A percentile compares a stretch with the other conserved stretches of the same genome.
Conservation (phyloP, 495 filamentous ascomycete species). For the Penicillium daleae region DNA sequence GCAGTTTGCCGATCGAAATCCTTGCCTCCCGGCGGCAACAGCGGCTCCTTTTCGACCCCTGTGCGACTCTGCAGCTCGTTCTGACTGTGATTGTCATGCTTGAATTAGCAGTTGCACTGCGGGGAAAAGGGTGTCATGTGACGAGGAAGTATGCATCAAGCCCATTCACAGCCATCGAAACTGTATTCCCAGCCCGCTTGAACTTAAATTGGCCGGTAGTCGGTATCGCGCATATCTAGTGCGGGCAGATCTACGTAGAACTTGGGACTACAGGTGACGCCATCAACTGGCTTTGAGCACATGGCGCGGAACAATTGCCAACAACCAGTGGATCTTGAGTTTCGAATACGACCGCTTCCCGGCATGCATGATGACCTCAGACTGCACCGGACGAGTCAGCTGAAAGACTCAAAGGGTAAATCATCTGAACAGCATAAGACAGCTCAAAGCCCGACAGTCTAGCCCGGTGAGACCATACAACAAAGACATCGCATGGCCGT, state of each 20-base stretch:
- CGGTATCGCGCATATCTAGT: not conserved
- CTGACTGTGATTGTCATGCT: not conserved
- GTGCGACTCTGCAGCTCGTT: not conserved
- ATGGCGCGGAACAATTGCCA: conserved; percentile 1
- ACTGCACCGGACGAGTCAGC: conserved; percentile 5
- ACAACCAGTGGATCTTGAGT: not conserved
- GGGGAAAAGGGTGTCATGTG: not conserved
- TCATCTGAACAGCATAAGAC: conserved; percentile 11
- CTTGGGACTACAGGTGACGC: not conserved
- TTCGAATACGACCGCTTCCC: not conserved
- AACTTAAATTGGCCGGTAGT: not conserved
- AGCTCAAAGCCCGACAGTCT: not conserved
- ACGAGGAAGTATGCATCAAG: not conserved
- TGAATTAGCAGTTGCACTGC: not conserved
- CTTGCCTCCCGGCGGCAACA: not conserved
- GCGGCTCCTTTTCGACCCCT: not conserved
- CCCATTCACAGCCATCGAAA: not conserved
- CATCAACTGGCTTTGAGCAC: not conserved
- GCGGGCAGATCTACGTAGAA: not conserved
- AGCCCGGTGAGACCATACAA: not conserved
- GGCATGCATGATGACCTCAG: conserved; percentile 9
- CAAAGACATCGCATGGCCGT: not conserved
- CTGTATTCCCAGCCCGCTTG: not conserved
- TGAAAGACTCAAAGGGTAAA: conserved; percentile 5
- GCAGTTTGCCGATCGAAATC: not conserved